A percentile compares a stretch with the other conserved stretches of the same genome.
These are phyloP conservation scores for Candida insectorum DNA, from an alignment of 805 yeast genomes.

Conservation along the genomic window DNA sequence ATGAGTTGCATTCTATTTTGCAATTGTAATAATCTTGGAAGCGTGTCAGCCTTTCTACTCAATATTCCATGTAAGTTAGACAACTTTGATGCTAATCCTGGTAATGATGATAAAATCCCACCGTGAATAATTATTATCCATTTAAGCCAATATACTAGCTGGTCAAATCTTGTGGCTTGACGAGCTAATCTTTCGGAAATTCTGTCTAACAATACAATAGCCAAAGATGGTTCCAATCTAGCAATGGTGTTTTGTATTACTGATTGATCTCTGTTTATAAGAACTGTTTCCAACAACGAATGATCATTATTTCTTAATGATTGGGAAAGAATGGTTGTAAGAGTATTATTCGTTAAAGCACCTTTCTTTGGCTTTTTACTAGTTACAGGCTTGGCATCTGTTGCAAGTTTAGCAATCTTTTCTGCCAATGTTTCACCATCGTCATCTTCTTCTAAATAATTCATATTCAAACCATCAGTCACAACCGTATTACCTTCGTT, in stretches of 20 bases:
- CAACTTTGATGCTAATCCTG: constrained; percentile 41
- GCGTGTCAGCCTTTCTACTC: constrained; percentile 44
- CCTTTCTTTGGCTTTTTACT: constrained; percentile 37
- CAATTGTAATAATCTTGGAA: constrained; percentile 50
- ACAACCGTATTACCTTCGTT: constrained; percentile 60
- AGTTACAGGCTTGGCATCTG: constrained; percentile 19
- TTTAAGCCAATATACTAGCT: constrained; percentile 52
- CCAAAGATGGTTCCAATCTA: constrained; percentile 46
- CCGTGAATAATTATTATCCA: constrained; percentile 57
- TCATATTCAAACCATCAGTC: constrained; percentile 61
- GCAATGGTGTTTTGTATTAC: constrained; percentile 49
- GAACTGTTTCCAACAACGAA: constrained; percentile 78
- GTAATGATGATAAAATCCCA: constrained; percentile 43
- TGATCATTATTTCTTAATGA: constrained; percentile 87
- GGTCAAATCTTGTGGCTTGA: constrained; percentile 48
- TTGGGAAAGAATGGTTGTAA: constrained; percentile 82
- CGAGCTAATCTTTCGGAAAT: constrained; percentile 51
- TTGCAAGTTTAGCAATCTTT: constrained; percentile 41
- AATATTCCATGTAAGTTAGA: constrained; percentile 46
- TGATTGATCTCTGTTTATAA: constrained; percentile 51
- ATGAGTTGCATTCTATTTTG: constrained; percentile 49
- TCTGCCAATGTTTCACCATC: constrained; percentile 41
- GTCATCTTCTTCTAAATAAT: constrained; percentile 49
- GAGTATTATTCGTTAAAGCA: constrained; percentile 52
- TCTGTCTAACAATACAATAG: constrained; percentile 49